Percentiles rank a stretch among this genome's conserved stretches.
Evolutionary conservation across 176 grass and related monocot species (phyloP).

Genomic region (Luzula sylvatica): DNA sequence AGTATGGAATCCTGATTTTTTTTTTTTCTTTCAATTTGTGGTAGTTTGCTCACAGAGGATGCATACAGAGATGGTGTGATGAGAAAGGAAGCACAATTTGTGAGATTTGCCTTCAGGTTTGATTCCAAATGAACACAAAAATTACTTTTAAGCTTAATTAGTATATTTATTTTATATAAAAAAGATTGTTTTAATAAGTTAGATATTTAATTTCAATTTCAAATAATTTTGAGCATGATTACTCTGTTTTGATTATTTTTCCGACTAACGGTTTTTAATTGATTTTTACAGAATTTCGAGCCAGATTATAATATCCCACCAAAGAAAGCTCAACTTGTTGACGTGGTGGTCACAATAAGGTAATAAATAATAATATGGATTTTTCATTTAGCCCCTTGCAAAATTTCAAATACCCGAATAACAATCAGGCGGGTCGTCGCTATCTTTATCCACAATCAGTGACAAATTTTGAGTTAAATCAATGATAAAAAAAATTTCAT

Average conservation of each 20-base stretch:
- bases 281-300: conserved; percentile 56
- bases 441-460: too few species aligned
- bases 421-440: too few species aligned
- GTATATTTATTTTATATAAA: not conserved
- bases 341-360: conserved; percentile 52
- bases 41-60: conserved; percentile 78
- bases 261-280: conserved; percentile 2
- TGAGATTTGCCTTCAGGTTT: conserved; percentile 93
- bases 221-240: not conserved
- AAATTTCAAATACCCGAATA: too few species aligned
- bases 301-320: conserved; percentile 54
- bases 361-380: not conserved
- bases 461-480: too few species aligned
- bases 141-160: not conserved
- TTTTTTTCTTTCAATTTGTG: not conserved
- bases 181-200: not conserved
- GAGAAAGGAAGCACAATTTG: conserved; percentile 86
- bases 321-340: conserved; percentile 48
- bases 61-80: conserved; percentile 96
- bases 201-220: conserved; percentile 3
- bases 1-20: not conserved
- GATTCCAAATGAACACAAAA: not conserved
- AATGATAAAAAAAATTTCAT: too few species aligned
- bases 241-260: not conserved
- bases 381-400: not conserved